phyloP scores from a whole-genome alignment of 345 rosid species.

The Carallia pectinifolia region DNA sequence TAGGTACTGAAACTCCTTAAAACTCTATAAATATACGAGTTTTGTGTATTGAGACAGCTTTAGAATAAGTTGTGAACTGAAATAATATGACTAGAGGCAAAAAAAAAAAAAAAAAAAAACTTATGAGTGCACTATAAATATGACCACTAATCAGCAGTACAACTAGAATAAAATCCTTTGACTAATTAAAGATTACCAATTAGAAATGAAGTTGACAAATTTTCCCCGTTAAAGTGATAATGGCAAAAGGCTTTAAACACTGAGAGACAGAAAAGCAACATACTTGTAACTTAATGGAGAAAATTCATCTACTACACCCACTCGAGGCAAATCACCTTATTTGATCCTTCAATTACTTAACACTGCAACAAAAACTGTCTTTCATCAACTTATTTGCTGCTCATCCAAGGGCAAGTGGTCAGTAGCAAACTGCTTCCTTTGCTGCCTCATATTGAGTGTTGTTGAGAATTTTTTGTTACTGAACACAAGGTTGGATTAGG shows the following conservation, averaged over 20 bases:
- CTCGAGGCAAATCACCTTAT: constrained; percentile 17
- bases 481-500: constrained; percentile 50
- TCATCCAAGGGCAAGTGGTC: constrained; percentile 52
- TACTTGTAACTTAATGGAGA: constrained; percentile 25
- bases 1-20: too few species aligned
- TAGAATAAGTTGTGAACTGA: too few species aligned
- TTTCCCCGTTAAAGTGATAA: constrained; percentile 35
- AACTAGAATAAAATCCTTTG: neutral
- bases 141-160: neutral
- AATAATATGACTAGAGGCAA: too few species aligned
- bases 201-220: constrained; percentile 65
- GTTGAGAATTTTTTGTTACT: constrained; percentile 60
- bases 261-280: neutral
- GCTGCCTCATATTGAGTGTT: neutral
- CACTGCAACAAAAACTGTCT: neutral
- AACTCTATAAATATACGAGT: too few species aligned
- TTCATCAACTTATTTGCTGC: constrained; percentile 14
- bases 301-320: constrained; percentile 71
- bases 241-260: neutral
- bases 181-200: constrained; percentile 21
- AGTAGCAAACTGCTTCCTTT: constrained; percentile 60
- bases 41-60: too few species aligned
- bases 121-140: too few species aligned
- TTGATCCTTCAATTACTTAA: constrained; percentile 13
- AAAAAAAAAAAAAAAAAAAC: too few species aligned